These are phyloP conservation scores for Alternaria brassicae DNA, from an alignment of 2,329 filamentous ascomycete genomes.

Conservation along the genomic window DNA sequence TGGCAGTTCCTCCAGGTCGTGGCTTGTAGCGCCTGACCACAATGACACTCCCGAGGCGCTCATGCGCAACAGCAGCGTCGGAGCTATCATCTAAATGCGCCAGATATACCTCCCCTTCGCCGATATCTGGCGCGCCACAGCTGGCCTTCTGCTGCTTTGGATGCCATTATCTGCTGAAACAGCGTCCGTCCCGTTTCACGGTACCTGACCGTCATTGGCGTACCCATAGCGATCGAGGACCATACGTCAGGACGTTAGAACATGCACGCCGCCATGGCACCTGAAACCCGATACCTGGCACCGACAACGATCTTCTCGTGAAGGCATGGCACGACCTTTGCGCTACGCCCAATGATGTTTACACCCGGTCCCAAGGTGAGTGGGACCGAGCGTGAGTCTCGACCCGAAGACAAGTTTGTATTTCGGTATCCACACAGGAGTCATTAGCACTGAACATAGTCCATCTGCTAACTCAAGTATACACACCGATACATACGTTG, in stretches of 20 bases:
- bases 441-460: conserved; percentile 3
- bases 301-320: conserved; percentile 29
- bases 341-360: conserved; percentile 25
- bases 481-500: conserved; percentile 4
- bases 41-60: conserved; percentile 22
- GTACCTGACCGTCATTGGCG: background rate
- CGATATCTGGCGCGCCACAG: conserved; percentile 3
- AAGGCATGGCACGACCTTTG: conserved; percentile 20
- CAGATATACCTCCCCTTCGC: conserved; percentile 11
- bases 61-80: conserved; percentile 18
- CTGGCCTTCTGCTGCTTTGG: conserved; percentile 15
- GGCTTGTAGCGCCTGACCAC: conserved; percentile 38
- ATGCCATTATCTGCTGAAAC: conserved; percentile 32
- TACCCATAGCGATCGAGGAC: conserved; percentile 23
- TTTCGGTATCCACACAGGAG: conserved; percentile 14
- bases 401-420: conserved; percentile 28
- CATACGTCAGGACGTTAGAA: conserved; percentile 29
- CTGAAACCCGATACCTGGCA: conserved; percentile 36
- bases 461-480: conserved; percentile 14
- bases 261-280: conserved; percentile 32
- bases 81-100: conserved; percentile 21
- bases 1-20: conserved; percentile 26
- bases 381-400: conserved; percentile 15
- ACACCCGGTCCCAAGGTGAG: conserved; percentile 14
- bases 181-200: conserved; percentile 18